These are phyloP conservation scores for Pestalotiopsis sp. DNA, from an alignment of 2,329 filamentous ascomycete genomes.

Conservation along the genomic window DNA sequence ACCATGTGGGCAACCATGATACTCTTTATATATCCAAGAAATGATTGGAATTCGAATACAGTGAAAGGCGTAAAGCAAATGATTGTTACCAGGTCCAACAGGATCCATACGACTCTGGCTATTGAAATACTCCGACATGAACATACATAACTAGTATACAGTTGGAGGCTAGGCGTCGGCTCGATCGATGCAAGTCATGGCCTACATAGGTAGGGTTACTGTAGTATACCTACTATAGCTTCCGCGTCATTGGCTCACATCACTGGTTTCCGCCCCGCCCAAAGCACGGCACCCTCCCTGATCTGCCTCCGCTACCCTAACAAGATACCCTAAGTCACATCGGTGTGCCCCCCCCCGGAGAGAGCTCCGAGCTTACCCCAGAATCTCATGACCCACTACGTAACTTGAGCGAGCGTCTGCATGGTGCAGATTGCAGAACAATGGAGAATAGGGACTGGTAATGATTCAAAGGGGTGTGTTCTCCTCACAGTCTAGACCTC, in stretches of 20 bases:
- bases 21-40: too few relatives aligned
- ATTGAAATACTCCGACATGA: too few relatives aligned
- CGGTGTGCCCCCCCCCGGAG: neutral
- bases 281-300: neutral
- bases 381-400: neutral
- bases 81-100: too few relatives aligned
- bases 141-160: too few relatives aligned
- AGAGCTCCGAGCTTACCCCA: conserved; percentile 2
- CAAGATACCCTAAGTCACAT: neutral
- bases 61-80: too few relatives aligned
- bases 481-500: neutral
- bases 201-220: too few relatives aligned
- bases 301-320: neutral
- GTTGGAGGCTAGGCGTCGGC: too few relatives aligned
- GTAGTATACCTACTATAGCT: neutral
- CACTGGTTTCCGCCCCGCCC: neutral
- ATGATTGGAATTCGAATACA: too few relatives aligned
- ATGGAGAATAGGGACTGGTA: neutral
- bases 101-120: too few relatives aligned
- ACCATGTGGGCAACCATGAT: too few relatives aligned
- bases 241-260: neutral
- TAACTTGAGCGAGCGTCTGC: neutral
- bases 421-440: neutral
- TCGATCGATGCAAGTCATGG: too few relatives aligned
- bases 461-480: neutral